Evolutionary conservation across 2,329 filamentous ascomycete species (phyloP).

Genomic region (Penicillium sp.): DNA sequence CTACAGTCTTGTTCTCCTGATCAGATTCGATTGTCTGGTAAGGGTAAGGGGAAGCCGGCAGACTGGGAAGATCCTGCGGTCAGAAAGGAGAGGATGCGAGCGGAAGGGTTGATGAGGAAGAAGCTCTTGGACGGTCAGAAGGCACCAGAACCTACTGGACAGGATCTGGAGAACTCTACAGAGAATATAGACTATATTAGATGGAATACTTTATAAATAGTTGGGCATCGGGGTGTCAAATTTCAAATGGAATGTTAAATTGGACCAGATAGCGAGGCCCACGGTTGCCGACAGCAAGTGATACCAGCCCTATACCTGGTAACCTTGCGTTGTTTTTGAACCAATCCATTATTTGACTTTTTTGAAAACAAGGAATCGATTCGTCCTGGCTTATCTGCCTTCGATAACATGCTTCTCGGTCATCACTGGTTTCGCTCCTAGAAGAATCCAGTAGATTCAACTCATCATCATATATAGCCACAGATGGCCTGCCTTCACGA

Average conservation of each 20-base stretch:
- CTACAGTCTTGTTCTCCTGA: constrained; percentile 23
- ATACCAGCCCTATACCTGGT: background rate
- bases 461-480: background rate
- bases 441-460: background rate
- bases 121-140: constrained; percentile 22
- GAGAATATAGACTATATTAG: too few species aligned
- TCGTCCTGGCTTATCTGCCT: background rate
- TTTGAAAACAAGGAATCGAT: background rate
- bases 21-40: constrained; percentile 7
- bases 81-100: constrained; percentile 42
- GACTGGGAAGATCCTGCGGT: constrained; percentile 41
- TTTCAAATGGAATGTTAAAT: too few species aligned
- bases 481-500: background rate
- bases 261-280: too few species aligned
- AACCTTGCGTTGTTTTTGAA: background rate
- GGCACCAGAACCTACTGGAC: constrained; percentile 6
- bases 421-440: background rate
- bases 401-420: background rate
- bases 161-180: constrained; percentile 13
- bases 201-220: too few species aligned
- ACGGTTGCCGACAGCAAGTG: too few species aligned
- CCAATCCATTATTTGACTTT: background rate
- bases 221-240: too few species aligned
- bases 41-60: constrained; percentile 12
- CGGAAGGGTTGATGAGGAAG: constrained; percentile 42